A percentile compares a stretch with the other conserved stretches of the same genome.
Conservation (phyloP, 176 grass and related monocot genomes). For the Phyllostachys edulis region DNA sequence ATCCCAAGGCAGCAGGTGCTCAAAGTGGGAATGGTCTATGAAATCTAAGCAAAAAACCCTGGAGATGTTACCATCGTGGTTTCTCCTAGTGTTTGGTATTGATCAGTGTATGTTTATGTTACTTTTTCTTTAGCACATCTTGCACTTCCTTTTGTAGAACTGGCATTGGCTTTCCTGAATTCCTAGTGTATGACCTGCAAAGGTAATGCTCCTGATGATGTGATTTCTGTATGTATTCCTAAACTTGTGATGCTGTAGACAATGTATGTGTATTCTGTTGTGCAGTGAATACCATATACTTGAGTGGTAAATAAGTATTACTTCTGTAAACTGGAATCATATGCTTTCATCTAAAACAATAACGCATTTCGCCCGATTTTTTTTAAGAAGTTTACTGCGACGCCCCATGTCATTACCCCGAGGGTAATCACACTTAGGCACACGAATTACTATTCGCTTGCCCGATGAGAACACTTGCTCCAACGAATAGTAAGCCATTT, state of each 20-base stretch:
- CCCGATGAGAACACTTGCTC: too few relatives aligned
- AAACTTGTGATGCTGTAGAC: background rate
- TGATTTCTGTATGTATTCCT: background rate
- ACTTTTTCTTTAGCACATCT: background rate
- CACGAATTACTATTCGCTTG: too few relatives aligned
- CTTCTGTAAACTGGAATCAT: background rate
- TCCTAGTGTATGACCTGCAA: background rate
- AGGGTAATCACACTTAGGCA: too few relatives aligned
- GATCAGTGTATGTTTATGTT: background rate
- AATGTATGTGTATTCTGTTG: background rate
- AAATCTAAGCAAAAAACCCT: slow-evolving; percentile 33
- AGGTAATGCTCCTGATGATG: background rate
- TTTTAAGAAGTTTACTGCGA: background rate
- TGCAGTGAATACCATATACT: background rate
- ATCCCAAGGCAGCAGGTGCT: slow-evolving; percentile 54
- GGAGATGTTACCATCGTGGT: background rate
- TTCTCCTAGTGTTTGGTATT: background rate
- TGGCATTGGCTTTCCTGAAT: background rate
- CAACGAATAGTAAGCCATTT: too few relatives aligned
- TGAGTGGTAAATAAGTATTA: background rate
- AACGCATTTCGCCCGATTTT: background rate
- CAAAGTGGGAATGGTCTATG: slow-evolving; percentile 62
- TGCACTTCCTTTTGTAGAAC: background rate
- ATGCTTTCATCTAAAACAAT: too few relatives aligned
- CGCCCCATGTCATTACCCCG: too few relatives aligned